A percentile compares a stretch with the other conserved stretches of the same genome.
phyloP scores from a whole-genome alignment of 768 basidiomycete species.

The Kwoniella dejecticola region DNA sequence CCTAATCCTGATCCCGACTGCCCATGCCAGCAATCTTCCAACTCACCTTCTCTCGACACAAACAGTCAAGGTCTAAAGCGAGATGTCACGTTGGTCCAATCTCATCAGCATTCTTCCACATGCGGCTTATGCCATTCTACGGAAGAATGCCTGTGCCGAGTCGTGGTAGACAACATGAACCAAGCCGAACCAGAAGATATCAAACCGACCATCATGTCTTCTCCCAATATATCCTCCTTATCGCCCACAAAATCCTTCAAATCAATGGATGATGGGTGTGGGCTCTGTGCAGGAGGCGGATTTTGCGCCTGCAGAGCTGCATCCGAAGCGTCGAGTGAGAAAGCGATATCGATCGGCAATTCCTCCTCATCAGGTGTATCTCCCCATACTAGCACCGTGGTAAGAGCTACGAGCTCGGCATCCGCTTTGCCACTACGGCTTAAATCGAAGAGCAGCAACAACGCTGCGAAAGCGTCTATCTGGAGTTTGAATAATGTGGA shows the following conservation, averaged over 20 bases:
- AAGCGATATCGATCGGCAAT: slow-evolving; percentile 15
- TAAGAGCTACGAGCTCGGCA: slow-evolving; percentile 15
- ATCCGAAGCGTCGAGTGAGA: slow-evolving; percentile 8
- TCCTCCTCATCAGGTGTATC: slow-evolving; percentile 4
- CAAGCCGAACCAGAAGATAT: slow-evolving; percentile 19
- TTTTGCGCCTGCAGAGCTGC: slow-evolving; percentile 42
- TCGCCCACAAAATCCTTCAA: slow-evolving; percentile 23
- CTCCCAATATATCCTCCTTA: slow-evolving; percentile 16
- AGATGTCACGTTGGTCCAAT: slow-evolving; percentile 13
- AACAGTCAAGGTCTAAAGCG: not conserved
- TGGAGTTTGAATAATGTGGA: slow-evolving; percentile 28
- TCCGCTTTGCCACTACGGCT: slow-evolving; percentile 33
- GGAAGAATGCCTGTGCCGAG: slow-evolving; percentile 44
- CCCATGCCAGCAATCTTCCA: slow-evolving; percentile 40
- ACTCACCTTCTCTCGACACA: not conserved
- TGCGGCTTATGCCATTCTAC: slow-evolving; percentile 44
- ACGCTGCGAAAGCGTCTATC: slow-evolving; percentile 22
- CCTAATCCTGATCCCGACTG: slow-evolving; percentile 52
- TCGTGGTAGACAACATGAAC: slow-evolving; percentile 15
- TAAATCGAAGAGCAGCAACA: slow-evolving; percentile 11
- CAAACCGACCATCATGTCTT: slow-evolving; percentile 17
- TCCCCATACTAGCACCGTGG: not conserved
- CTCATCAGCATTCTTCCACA: slow-evolving; percentile 6
- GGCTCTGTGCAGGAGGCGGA: slow-evolving; percentile 37
- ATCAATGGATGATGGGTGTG: slow-evolving; percentile 35